A percentile compares a stretch with the other conserved stretches of the same genome.
Conservation (phyloP, 2,329 filamentous ascomycete genomes). For the Stagonosporopsis vannaccii region DNA sequence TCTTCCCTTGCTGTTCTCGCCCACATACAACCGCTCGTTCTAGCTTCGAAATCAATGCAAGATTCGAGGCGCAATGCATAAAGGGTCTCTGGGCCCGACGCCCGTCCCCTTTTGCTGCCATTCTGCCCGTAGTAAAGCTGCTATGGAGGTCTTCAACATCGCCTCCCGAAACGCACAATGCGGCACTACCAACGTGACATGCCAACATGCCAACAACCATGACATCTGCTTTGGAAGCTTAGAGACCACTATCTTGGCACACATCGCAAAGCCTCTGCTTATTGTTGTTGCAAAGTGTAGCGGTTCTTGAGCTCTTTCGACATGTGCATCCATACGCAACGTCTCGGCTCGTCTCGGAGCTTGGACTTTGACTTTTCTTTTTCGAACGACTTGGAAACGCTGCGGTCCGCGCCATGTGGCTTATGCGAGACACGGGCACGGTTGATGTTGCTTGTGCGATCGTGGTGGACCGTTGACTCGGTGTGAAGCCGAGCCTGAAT, state of each 20-base stretch:
- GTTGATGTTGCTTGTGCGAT: not conserved
- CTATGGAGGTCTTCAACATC: not conserved
- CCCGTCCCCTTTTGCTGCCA: not conserved
- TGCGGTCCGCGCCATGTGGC: not conserved
- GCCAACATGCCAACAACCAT: not conserved
- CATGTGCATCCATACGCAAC: conserved; percentile 8
- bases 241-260: not conserved
- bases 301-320: not conserved
- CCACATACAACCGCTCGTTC: not conserved
- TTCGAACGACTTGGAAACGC: not conserved
- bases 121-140: not conserved
- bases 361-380: not conserved
- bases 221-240: not conserved
- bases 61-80: not conserved
- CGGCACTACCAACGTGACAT: conserved; percentile 4
- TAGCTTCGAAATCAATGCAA: not conserved
- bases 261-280: too few relatives aligned
- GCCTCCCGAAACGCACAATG: conserved; percentile 2
- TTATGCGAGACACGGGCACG: not conserved
- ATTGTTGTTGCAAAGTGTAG: not conserved
- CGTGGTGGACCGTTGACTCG: not conserved
- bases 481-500: too few relatives aligned
- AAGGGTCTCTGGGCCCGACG: not conserved
- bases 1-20: not conserved
- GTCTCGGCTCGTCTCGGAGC: not conserved